A percentile compares a stretch with the other conserved stretches of the same genome.
phyloP scores from a whole-genome alignment of 768 basidiomycete species.

The Pisolithus albus region DNA sequence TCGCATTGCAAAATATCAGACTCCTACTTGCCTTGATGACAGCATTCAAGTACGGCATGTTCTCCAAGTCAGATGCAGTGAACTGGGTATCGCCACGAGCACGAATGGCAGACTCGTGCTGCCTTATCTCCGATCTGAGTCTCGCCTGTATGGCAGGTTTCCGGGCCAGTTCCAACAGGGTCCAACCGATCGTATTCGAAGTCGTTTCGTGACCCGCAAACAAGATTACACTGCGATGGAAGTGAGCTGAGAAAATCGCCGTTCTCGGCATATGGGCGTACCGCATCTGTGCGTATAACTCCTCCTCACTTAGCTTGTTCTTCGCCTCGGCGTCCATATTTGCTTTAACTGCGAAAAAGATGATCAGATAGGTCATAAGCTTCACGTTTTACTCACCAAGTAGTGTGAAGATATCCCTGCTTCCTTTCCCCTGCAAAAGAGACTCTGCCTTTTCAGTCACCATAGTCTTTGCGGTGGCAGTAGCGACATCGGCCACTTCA shows the following conservation, averaged over 20 bases:
- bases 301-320: conserved; percentile 15
- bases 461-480: conserved; percentile 4
- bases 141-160: conserved; percentile 50
- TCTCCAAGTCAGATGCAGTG: conserved; percentile 39
- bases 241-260: background rate
- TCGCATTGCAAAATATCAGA: too few species aligned
- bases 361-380: background rate
- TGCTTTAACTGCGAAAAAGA: conserved; percentile 17
- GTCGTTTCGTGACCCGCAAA: conserved; percentile 57
- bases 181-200: conserved; percentile 53
- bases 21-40: conserved; percentile 34
- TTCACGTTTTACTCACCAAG: conserved; percentile 27
- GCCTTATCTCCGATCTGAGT: conserved; percentile 52
- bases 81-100: conserved; percentile 34
- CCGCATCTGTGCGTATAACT: conserved; percentile 2
- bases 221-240: conserved; percentile 32
- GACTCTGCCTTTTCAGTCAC: conserved; percentile 10
- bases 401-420: conserved; percentile 20
- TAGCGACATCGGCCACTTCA: background rate
- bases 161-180: conserved; percentile 54
- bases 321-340: conserved; percentile 23
- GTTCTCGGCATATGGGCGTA: background rate
- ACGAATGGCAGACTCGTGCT: conserved; percentile 17
- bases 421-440: conserved; percentile 3
- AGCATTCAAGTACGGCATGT: conserved; percentile 42